Evolutionary conservation across 2,329 filamentous ascomycete species (phyloP).

Genomic region (Aureobasidium lini): DNA sequence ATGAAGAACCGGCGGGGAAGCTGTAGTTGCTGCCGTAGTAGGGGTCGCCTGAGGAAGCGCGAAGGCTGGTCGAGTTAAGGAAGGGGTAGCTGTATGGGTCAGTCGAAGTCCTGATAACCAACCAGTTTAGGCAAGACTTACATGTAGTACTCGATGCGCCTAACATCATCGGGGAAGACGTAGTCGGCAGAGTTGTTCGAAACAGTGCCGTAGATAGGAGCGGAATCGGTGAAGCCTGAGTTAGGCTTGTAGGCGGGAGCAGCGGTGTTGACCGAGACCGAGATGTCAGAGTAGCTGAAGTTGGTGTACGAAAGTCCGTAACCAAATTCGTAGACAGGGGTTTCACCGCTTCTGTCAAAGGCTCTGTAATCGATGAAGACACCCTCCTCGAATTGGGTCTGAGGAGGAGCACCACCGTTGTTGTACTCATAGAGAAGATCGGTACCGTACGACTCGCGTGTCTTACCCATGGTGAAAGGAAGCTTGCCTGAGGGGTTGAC

Average conservation of each 20-base stretch:
- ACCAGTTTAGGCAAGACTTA: not conserved
- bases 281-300: constrained; percentile 65
- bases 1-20: constrained; percentile 48
- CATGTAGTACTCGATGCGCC: constrained; percentile 49
- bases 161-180: constrained; percentile 56
- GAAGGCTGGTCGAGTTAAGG: constrained; percentile 55
- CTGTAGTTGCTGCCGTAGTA: constrained; percentile 58
- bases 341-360: constrained; percentile 48
- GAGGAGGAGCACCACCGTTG: constrained; percentile 58
- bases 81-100: constrained; percentile 50
- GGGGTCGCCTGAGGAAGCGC: constrained; percentile 50
- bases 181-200: constrained; percentile 59
- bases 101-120: not conserved
- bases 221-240: constrained; percentile 53
- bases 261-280: constrained; percentile 39
- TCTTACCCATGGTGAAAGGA: constrained; percentile 71
- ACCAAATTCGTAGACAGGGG: constrained; percentile 74
- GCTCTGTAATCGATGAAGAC: constrained; percentile 75
- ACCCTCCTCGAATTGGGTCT: constrained; percentile 68
- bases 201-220: constrained; percentile 57
- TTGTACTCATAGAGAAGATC: constrained; percentile 63
- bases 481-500: constrained; percentile 70
- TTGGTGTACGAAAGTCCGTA: constrained; percentile 74
- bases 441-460: constrained; percentile 59
- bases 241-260: constrained; percentile 52